Conservation (phyloP, 2,329 filamentous ascomycete species). For the Cladosporium sp. region DNA sequence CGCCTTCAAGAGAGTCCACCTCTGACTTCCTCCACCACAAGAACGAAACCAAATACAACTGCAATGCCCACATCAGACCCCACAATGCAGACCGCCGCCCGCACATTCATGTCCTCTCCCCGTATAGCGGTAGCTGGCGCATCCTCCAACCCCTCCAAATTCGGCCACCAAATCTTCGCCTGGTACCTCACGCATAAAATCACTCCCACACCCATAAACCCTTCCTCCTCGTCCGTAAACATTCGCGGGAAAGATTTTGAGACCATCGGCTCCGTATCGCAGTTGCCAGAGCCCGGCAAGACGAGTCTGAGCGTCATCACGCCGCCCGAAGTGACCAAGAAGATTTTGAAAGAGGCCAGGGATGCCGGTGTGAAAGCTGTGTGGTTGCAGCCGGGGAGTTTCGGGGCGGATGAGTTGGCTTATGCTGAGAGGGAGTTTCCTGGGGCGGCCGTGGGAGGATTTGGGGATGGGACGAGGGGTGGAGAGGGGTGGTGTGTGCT, state of each 20-base stretch:
- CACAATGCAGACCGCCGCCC: slow-evolving; percentile 64
- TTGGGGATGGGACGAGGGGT: slow-evolving; percentile 61
- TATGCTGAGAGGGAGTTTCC: slow-evolving; percentile 66
- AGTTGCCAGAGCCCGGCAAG: slow-evolving; percentile 61
- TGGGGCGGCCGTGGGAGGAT: slow-evolving; percentile 64
- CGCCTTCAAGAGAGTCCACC: neutral
- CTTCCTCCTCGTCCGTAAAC: slow-evolving; percentile 60
- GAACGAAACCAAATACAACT: neutral
- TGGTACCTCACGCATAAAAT: slow-evolving; percentile 82
- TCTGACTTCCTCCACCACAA: too few species aligned
- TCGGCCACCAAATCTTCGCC: slow-evolving; percentile 82
- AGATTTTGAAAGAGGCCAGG: slow-evolving; percentile 73
- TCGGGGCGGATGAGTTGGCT: slow-evolving; percentile 68
- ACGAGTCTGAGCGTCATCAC: slow-evolving; percentile 86
- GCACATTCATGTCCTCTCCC: slow-evolving; percentile 73
- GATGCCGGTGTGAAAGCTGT: slow-evolving; percentile 67
- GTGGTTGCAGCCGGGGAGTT: slow-evolving; percentile 89
- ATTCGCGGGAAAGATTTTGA: slow-evolving; percentile 56
- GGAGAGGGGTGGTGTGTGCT: slow-evolving; percentile 82
- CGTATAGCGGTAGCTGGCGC: slow-evolving; percentile 87
- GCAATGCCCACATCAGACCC: slow-evolving; percentile 1
- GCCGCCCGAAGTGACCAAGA: slow-evolving; percentile 70
- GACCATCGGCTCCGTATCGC: slow-evolving; percentile 62
- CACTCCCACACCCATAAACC: slow-evolving; percentile 80
- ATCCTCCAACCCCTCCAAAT: slow-evolving; percentile 78